Conservation (phyloP, 441 rosid genomes). For the Bruguiera hainesii region DNA sequence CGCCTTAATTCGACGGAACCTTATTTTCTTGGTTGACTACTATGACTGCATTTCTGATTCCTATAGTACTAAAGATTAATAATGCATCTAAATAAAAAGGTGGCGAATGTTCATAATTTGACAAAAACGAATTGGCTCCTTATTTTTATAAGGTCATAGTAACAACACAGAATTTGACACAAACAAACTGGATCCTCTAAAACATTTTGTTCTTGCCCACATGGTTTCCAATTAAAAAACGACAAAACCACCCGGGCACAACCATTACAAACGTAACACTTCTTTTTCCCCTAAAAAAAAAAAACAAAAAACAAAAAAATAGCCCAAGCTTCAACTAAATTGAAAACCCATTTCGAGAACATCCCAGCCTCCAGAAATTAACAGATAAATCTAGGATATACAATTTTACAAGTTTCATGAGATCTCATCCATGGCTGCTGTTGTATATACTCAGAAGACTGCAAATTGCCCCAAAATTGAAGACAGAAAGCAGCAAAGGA, state of each 20-base stretch:
- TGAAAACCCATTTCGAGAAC: conserved; percentile 36
- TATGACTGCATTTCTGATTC: too few relatives aligned
- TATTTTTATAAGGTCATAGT: conserved; percentile 19
- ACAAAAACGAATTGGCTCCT: neutral
- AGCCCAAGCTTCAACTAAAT: conserved; percentile 31
- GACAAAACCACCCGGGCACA: conserved; percentile 56
- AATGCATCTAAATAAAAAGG: too few relatives aligned
- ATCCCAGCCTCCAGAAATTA: conserved; percentile 38
- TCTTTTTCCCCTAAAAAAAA: neutral
- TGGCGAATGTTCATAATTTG: too few relatives aligned
- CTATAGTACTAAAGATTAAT: too few relatives aligned
- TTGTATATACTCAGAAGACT: conserved; percentile 21
- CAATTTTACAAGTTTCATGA: conserved; percentile 58
- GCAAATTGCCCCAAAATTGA: conserved; percentile 18
- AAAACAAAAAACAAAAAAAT: conserved; percentile 20
- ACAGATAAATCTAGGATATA: conserved; percentile 41
- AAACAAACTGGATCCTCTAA: conserved; percentile 37
- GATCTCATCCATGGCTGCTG: conserved; percentile 22
- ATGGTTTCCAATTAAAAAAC: conserved; percentile 56
- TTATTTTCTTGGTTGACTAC: too few relatives aligned
- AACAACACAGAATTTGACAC: conserved; percentile 15
- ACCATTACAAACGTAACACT: conserved; percentile 17
- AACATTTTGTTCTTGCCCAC: conserved; percentile 44
- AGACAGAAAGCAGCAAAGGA: conserved; percentile 10
- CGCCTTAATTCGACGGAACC: too few relatives aligned